Evolutionary conservation across 805 yeast species (phyloP).

Genomic region (Lipomyces yamadae): DNA sequence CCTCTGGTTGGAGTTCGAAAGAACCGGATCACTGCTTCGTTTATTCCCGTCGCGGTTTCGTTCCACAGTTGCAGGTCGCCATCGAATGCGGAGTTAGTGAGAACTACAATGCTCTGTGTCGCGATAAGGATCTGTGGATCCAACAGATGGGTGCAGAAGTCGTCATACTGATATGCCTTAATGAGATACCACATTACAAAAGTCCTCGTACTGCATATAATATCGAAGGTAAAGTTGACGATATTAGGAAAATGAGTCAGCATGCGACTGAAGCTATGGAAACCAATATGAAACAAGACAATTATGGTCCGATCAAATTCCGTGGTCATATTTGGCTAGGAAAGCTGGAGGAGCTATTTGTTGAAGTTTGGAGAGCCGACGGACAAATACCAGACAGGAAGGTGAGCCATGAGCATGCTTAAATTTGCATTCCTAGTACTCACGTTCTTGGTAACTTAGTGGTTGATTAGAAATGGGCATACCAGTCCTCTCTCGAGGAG

Average conservation of each 20-base stretch:
- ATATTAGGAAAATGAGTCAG: neutral
- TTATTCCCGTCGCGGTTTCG: no score
- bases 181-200: neutral
- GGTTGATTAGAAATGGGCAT: neutral
- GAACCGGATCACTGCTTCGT: neutral
- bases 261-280: neutral
- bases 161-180: slow-evolving; percentile 1
- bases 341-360: neutral
- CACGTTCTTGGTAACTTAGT: neutral
- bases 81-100: neutral
- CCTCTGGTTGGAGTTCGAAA: neutral
- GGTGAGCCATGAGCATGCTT: neutral
- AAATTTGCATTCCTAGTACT: neutral
- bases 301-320: neutral
- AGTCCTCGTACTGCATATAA: neutral
- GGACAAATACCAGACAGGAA: neutral
- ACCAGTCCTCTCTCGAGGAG: neutral
- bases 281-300: neutral
- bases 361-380: neutral
- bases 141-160: neutral
- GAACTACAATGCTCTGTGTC: neutral
- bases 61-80: neutral
- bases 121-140: slow-evolving; percentile 4
- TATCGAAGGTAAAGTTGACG: neutral
- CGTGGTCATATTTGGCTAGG: neutral